A percentile compares a stretch with the other conserved stretches of the same genome.
phyloP scores from a whole-genome alignment of 495 filamentous ascomycete genomes.

The Neurospora pannonica region DNA sequence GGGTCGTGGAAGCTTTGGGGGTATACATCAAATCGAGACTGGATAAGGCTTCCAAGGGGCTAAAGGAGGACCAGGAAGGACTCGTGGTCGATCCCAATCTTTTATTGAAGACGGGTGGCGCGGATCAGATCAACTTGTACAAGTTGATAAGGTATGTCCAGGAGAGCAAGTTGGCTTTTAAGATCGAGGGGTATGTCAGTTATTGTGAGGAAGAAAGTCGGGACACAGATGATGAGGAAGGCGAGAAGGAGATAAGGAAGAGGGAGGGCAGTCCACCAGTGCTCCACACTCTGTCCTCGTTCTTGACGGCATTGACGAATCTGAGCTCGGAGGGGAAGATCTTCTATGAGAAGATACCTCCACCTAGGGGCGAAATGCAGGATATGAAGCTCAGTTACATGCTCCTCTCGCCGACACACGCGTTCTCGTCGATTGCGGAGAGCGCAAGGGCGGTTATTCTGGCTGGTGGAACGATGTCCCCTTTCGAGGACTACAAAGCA shows the following conservation, averaged over 20 bases:
- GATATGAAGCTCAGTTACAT: slow-evolving; percentile 70
- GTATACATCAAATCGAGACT: slow-evolving; percentile 39
- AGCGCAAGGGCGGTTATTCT: slow-evolving; percentile 82
- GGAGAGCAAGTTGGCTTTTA: slow-evolving; percentile 87
- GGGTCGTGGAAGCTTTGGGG: slow-evolving; percentile 67
- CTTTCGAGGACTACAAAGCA: slow-evolving; percentile 78
- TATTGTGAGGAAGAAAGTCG: slow-evolving; percentile 40
- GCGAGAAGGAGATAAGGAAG: not conserved
- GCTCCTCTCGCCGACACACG: slow-evolving; percentile 85
- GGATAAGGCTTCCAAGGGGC: slow-evolving; percentile 27
- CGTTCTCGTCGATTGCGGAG: slow-evolving; percentile 81
- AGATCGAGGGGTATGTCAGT: slow-evolving; percentile 78
- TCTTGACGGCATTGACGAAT: slow-evolving; percentile 77
- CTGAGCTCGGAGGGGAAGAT: slow-evolving; percentile 79
- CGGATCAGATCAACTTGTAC: slow-evolving; percentile 91
- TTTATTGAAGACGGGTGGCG: slow-evolving; percentile 74
- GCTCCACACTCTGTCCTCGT: slow-evolving; percentile 74
- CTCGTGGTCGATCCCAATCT: slow-evolving; percentile 48
- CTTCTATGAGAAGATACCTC: slow-evolving; percentile 54
- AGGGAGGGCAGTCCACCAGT: slow-evolving; percentile 43
- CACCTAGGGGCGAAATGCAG: slow-evolving; percentile 7
- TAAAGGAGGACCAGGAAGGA: slow-evolving; percentile 38
- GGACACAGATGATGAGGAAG: not conserved
- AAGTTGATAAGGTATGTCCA: slow-evolving; percentile 80
- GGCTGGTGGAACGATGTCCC: slow-evolving; percentile 95